Conservation (phyloP, 768 basidiomycete species). For the Pleurotus pulmonarius region DNA sequence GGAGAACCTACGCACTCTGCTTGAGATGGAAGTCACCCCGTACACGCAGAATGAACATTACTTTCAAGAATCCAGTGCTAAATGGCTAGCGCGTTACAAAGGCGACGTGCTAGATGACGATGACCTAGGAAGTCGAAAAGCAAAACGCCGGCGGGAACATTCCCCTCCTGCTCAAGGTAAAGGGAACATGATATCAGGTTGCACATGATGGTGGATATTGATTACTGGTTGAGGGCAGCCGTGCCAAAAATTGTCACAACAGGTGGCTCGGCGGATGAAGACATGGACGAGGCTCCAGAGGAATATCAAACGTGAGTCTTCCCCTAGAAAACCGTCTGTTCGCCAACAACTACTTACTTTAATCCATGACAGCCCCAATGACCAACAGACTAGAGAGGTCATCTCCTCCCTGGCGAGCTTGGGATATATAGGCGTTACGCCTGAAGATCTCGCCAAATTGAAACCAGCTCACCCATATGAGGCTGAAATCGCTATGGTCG, state of each 20-base stretch:
- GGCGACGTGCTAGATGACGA: constrained; percentile 6
- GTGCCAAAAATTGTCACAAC: too few species aligned
- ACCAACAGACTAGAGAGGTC: too few species aligned
- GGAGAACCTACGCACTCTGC: constrained; percentile 20
- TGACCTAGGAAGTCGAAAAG: background rate
- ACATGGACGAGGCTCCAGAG: too few species aligned
- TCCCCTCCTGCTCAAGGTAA: background rate
- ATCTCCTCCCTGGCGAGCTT: constrained; percentile 14
- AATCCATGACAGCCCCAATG: too few species aligned
- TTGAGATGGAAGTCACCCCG: constrained; percentile 32
- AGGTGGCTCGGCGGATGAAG: too few species aligned
- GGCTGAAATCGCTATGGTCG: constrained; percentile 36
- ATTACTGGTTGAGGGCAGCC: too few species aligned
- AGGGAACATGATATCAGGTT: too few species aligned
- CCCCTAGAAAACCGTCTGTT: too few species aligned
- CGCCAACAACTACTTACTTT: too few species aligned
- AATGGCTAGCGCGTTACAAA: constrained; percentile 33
- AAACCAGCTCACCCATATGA: constrained; percentile 31
- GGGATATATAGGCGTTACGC: constrained; percentile 22
- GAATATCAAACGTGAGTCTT: too few species aligned
- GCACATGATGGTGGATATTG: too few species aligned
- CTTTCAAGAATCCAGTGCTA: constrained; percentile 25
- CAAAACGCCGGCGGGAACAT: background rate
- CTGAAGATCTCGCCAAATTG: constrained; percentile 29
- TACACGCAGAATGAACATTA: constrained; percentile 43